Evolutionary conservation across 768 basidiomycete genomes (phyloP).

Genomic region (Lentinula raphanica): DNA sequence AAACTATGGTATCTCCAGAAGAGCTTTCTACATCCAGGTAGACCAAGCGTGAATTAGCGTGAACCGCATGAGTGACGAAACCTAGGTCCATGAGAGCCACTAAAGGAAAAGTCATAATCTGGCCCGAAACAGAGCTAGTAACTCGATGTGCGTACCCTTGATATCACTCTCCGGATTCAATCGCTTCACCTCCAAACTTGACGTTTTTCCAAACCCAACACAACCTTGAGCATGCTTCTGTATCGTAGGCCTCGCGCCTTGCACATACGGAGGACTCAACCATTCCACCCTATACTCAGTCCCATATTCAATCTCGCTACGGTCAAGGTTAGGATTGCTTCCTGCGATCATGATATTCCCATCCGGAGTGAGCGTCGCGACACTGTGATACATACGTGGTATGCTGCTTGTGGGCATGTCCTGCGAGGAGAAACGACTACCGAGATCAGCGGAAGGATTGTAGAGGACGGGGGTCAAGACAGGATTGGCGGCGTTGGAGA

Average conservation of each 20-base stretch:
- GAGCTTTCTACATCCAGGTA: slow-evolving; percentile 45
- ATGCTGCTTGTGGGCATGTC: slow-evolving; percentile 64
- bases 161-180: slow-evolving; percentile 35
- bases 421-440: slow-evolving; percentile 51
- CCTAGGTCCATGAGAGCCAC: slow-evolving; percentile 79
- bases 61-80: slow-evolving; percentile 74
- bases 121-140: not conserved
- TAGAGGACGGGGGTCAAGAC: slow-evolving; percentile 69
- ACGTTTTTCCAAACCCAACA: slow-evolving; percentile 41
- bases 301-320: slow-evolving; percentile 65
- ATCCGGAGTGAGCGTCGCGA: slow-evolving; percentile 69
- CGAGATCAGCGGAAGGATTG: slow-evolving; percentile 45
- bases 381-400: slow-evolving; percentile 78
- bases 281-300: slow-evolving; percentile 90
- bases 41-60: slow-evolving; percentile 73
- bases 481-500: slow-evolving; percentile 75
- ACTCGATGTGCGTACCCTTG: slow-evolving; percentile 35
- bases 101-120: slow-evolving; percentile 19
- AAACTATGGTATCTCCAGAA: slow-evolving; percentile 39
- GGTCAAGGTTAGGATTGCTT: slow-evolving; percentile 79
- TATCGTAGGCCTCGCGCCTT: slow-evolving; percentile 50
- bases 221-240: slow-evolving; percentile 23
- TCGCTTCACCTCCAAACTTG: slow-evolving; percentile 40
- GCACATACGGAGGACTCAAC: slow-evolving; percentile 80
- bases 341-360: slow-evolving; percentile 77